Evolutionary conservation across 106 monocot genomes (phyloP), one percentile per base, ranked within the genome.

Genomic region (Cymbidium sinense): DNA sequence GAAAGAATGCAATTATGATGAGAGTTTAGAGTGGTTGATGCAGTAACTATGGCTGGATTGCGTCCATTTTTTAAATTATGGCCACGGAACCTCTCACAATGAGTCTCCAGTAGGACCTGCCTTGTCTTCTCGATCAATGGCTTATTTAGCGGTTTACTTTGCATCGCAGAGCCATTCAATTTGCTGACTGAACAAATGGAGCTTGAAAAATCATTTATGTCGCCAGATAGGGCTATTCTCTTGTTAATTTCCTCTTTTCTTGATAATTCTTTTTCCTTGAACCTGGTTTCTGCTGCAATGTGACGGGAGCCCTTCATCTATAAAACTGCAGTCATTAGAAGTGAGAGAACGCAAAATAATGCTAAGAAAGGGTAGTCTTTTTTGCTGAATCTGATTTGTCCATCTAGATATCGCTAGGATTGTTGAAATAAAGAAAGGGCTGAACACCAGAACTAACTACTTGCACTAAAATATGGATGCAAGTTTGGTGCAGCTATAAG

Each of bases 291-390:
- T 30, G 89, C 88, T 70, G 86, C 87, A 51, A 86, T 78, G 70
- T 94, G 94, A 61, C 86, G 89, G 44, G 94, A 80, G 54, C 94
- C 91, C 51, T 89, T 94, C 71, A 89, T 80, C 94, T 94, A 89
- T 21, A 34, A 61, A 81, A 73, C 28, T 75, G 76, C 15, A 73
- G 23, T 75, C 27, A 80, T 84, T 30, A 85, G 78, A 75, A 62
- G 52, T 52, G 20, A 52, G 17, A 52, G 3, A 13, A 52, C 52
- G 52, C 13, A 52, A 52, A 51, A 52, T 15, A 3, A 20, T 18
- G 17, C 1, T 52, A 3, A 12, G 52, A 52, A 10, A 52, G 20
- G 2, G 6, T 7, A 41, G 8, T 0, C 41, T 41, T 8, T 39
- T 9, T 41, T 41, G 41, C 7, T 41, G 41, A 41, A 41, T 41